Conservation (phyloP, 768 basidiomycete genomes). For the Piloderma croceum region DNA sequence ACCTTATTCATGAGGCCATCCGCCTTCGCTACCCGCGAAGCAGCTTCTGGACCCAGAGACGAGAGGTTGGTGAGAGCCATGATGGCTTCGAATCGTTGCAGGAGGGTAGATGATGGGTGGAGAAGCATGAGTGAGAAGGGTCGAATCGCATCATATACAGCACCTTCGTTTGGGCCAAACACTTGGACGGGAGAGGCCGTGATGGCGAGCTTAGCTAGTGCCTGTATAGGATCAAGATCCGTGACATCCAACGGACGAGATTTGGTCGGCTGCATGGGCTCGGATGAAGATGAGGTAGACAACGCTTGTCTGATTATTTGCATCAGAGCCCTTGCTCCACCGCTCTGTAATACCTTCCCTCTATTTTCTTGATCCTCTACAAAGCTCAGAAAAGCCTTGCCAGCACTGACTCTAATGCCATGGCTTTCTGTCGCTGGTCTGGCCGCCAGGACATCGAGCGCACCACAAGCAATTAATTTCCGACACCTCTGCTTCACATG, state of each 20-base stretch:
- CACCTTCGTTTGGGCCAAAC: slow-evolving; percentile 79
- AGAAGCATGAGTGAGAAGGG: slow-evolving; percentile 73
- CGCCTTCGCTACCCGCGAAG: slow-evolving; percentile 58
- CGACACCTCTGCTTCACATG: slow-evolving; percentile 59
- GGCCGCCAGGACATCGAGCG: slow-evolving; percentile 53
- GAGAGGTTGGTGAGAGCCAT: slow-evolving; percentile 97
- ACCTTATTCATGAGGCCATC: slow-evolving; percentile 58
- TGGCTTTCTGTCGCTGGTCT: slow-evolving; percentile 60
- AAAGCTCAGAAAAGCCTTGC: slow-evolving; percentile 61
- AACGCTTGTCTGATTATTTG: slow-evolving; percentile 49
- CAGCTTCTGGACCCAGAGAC: slow-evolving; percentile 62
- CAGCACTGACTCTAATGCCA: slow-evolving; percentile 52
- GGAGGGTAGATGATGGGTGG: slow-evolving; percentile 58
- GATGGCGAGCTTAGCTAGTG: slow-evolving; percentile 88
- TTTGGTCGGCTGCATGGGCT: slow-evolving; percentile 11
- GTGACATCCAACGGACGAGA: slow-evolving; percentile 41
- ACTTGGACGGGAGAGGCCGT: slow-evolving; percentile 87
- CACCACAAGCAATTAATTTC: slow-evolving; percentile 55
- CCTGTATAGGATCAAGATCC: slow-evolving; percentile 70
- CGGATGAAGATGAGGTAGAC: slow-evolving; percentile 26
- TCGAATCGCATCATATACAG: slow-evolving; percentile 75
- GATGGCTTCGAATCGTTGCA: slow-evolving; percentile 87
- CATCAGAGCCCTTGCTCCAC: slow-evolving; percentile 65
- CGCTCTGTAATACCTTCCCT: slow-evolving; percentile 69
- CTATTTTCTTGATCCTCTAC: slow-evolving; percentile 75